A percentile compares a stretch with the other conserved stretches of the same genome.
Evolutionary conservation across 169 alveolate species (phyloP).

Genomic region (Cryptosporidium viatorum): DNA sequence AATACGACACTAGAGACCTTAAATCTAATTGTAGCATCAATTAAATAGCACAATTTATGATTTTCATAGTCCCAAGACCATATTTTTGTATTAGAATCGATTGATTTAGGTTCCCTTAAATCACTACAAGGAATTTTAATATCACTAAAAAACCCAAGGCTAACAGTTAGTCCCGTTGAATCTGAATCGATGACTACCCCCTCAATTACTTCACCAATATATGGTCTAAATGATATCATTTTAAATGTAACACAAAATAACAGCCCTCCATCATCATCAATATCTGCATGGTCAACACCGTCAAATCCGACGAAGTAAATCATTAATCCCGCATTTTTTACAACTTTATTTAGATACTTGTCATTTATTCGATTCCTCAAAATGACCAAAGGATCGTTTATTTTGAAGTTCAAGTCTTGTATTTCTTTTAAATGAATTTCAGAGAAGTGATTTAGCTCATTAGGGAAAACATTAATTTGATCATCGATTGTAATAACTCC

Average conservation of each 20-base stretch:
- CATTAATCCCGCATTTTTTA: slow-evolving; percentile 63
- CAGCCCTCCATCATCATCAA: slow-evolving; percentile 36
- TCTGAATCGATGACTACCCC: slow-evolving; percentile 53
- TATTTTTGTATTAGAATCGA: slow-evolving; percentile 29
- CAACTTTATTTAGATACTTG: slow-evolving; percentile 35
- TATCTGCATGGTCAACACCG: slow-evolving; percentile 50
- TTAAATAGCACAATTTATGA: slow-evolving; percentile 35
- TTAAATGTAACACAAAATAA: slow-evolving; percentile 24
- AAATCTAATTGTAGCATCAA: slow-evolving; percentile 51
- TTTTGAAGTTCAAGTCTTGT: background rate
- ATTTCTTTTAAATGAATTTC: background rate
- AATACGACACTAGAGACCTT: slow-evolving; percentile 39
- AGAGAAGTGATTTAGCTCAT: slow-evolving; percentile 16
- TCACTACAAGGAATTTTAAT: slow-evolving; percentile 65
- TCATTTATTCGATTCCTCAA: slow-evolving; percentile 54
- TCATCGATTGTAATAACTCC: slow-evolving; percentile 52
- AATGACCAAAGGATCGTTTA: slow-evolving; percentile 11
- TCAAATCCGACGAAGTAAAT: slow-evolving; percentile 40
- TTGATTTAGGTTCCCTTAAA: slow-evolving; percentile 66
- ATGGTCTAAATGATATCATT: slow-evolving; percentile 67
- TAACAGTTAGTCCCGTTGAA: slow-evolving; percentile 64
- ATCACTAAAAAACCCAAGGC: slow-evolving; percentile 67
- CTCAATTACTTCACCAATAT: slow-evolving; percentile 50
- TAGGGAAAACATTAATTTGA: slow-evolving; percentile 37
- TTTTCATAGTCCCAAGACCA: slow-evolving; percentile 75